Conservation (phyloP, 1,139 yeast species). For the Debaryomycetaceae sp. region DNA sequence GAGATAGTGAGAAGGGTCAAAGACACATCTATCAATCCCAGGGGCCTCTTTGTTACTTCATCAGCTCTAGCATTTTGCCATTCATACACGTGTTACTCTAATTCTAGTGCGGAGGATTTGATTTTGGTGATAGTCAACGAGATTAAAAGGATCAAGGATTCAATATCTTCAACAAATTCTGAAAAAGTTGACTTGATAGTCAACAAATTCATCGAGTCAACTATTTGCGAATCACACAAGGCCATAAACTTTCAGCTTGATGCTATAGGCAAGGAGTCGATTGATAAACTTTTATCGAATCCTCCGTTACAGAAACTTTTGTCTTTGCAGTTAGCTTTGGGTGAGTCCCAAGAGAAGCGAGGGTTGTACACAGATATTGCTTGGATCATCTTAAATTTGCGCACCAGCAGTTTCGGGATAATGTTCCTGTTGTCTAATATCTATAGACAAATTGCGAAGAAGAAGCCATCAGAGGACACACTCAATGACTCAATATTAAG, state of each 20-base stretch:
- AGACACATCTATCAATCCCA: constrained; percentile 17
- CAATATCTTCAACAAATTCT: constrained; percentile 12
- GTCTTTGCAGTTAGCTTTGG: constrained; percentile 63
- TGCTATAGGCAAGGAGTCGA: constrained; percentile 57
- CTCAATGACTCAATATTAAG: constrained; percentile 52
- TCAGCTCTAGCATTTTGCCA: constrained; percentile 65
- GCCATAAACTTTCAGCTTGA: constrained; percentile 70
- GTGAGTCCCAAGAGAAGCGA: constrained; percentile 49
- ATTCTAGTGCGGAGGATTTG: constrained; percentile 63
- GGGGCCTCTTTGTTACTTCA: constrained; percentile 41
- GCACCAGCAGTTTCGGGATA: constrained; percentile 70
- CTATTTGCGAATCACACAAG: constrained; percentile 62
- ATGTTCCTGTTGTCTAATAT: constrained; percentile 69
- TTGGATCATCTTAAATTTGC: constrained; percentile 63
- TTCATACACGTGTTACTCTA: constrained; percentile 65
- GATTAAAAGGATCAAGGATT: constrained; percentile 24
- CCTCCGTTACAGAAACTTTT: constrained; percentile 69
- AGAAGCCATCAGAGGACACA: constrained; percentile 48
- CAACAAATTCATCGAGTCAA: constrained; percentile 37
- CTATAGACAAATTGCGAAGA: constrained; percentile 52
- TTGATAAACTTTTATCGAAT: constrained; percentile 66
- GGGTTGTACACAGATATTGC: constrained; percentile 56
- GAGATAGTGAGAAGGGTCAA: constrained; percentile 25
- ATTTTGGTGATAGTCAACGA: constrained; percentile 52
- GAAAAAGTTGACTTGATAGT: constrained; percentile 21